These are phyloP conservation scores for Peronosclerospora sorghi DNA, from an alignment of 352 stramenopile species.

Conservation along the genomic window DNA sequence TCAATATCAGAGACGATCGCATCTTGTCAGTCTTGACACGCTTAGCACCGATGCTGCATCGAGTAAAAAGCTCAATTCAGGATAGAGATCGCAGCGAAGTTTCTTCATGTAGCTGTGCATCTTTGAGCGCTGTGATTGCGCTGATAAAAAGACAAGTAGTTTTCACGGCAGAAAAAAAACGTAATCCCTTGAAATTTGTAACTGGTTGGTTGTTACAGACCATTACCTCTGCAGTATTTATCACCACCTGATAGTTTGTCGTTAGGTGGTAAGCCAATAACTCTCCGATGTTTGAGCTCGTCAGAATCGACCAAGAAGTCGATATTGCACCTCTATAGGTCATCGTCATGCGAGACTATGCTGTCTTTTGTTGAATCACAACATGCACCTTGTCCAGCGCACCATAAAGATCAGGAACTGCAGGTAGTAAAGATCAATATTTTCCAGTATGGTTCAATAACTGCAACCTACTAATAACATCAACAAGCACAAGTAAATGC, in stretches of 20 bases:
- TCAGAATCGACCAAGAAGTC: slow-evolving; percentile 26
- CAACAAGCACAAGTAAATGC: too few species aligned
- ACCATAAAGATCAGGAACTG: slow-evolving; percentile 40
- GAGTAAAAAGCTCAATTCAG: slow-evolving; percentile 17
- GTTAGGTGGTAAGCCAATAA: slow-evolving; percentile 38
- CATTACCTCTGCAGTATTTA: slow-evolving; percentile 3
- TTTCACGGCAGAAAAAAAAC: slow-evolving; percentile 45
- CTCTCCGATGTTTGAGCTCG: slow-evolving; percentile 36
- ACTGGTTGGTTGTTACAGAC: slow-evolving; percentile 15
- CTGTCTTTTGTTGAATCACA: slow-evolving; percentile 21
- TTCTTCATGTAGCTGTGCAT: slow-evolving; percentile 35
- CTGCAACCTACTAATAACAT: slow-evolving; percentile 8
- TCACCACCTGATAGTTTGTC: slow-evolving; percentile 3
- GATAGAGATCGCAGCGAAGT: slow-evolving; percentile 23
- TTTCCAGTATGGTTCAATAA: slow-evolving; percentile 33
- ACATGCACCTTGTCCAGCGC: slow-evolving; percentile 39
- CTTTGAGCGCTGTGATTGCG: slow-evolving; percentile 39
- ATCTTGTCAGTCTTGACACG: slow-evolving; percentile 32
- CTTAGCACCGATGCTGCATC: slow-evolving; percentile 46
- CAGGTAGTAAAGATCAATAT: slow-evolving; percentile 17
- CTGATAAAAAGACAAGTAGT: slow-evolving; percentile 56
- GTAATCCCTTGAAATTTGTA: slow-evolving; percentile 52
- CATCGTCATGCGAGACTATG: slow-evolving; percentile 29
- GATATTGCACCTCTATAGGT: slow-evolving; percentile 35
- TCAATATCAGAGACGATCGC: slow-evolving; percentile 66